These are phyloP conservation scores for Peterozyma xylosa DNA, from an alignment of 805 yeast genomes.

Conservation along the genomic window DNA sequence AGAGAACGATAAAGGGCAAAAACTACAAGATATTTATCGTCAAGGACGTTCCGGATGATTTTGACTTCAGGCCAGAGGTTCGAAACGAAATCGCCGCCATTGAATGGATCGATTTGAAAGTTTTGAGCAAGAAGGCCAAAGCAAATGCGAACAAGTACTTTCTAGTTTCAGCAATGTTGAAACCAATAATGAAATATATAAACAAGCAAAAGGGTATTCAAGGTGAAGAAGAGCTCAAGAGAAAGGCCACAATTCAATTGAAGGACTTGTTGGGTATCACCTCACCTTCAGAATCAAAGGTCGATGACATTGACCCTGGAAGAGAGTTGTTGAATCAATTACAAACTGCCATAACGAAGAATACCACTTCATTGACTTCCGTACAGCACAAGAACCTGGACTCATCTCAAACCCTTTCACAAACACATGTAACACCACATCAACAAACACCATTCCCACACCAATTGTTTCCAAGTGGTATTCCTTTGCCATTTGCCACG, in stretches of 20 bases:
- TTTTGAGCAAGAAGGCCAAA: conserved; percentile 24
- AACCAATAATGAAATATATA: conserved; percentile 49
- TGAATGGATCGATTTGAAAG: conserved; percentile 65
- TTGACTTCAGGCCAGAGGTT: conserved; percentile 70
- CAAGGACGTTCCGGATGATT: conserved; percentile 69
- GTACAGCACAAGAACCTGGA: background rate
- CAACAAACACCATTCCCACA: conserved; percentile 8
- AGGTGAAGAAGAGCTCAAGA: conserved; percentile 53
- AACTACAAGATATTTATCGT: conserved; percentile 78
- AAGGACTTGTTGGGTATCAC: conserved; percentile 58
- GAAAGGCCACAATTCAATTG: conserved; percentile 57
- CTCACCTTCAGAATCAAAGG: conserved; percentile 11
- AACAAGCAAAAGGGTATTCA: conserved; percentile 39
- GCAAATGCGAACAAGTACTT: conserved; percentile 27
- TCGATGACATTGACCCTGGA: conserved; percentile 50
- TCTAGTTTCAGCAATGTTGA: conserved; percentile 39
- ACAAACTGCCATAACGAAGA: conserved; percentile 31
- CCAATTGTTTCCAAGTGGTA: conserved; percentile 5
- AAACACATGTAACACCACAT: background rate
- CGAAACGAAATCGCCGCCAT: conserved; percentile 83
- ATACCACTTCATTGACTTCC: background rate
- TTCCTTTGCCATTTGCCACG: conserved; percentile 11
- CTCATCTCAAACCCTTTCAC: background rate
- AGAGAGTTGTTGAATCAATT: conserved; percentile 66
- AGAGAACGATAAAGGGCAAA: conserved; percentile 75